Conservation (phyloP, 768 basidiomycete genomes). For the Phaffia australis region DNA sequence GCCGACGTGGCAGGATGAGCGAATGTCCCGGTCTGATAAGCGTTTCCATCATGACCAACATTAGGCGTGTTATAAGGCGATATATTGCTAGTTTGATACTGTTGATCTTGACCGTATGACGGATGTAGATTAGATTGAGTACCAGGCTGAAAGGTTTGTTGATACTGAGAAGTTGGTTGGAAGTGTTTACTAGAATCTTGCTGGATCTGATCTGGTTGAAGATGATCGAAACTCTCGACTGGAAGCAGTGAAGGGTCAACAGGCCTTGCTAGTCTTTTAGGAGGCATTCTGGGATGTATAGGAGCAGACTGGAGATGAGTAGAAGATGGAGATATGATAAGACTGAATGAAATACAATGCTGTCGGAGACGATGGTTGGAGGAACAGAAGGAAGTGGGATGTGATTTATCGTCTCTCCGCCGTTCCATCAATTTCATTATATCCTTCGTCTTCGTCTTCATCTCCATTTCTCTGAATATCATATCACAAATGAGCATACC, state of each 20-base stretch:
- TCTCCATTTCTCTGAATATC: too few species aligned
- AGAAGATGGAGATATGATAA: too few species aligned
- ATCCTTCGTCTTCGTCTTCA: too few species aligned
- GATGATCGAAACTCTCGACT: neutral
- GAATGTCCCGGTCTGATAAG: too few species aligned
- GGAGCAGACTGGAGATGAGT: too few species aligned
- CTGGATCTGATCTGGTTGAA: neutral
- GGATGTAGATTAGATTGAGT: slow-evolving; percentile 4
- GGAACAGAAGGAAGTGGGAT: too few species aligned
- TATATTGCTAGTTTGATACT: slow-evolving; percentile 3
- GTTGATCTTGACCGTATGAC: slow-evolving; percentile 3
- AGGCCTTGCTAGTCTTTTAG: slow-evolving; percentile 16
- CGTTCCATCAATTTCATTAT: too few species aligned
- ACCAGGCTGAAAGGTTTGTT: neutral
- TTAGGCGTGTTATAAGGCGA: slow-evolving; percentile 2
- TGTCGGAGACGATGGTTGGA: too few species aligned
- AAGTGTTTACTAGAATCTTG: neutral
- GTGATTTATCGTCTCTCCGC: too few species aligned
- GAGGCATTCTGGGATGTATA: slow-evolving; percentile 9
- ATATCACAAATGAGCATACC: too few species aligned
- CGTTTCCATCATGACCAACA: too few species aligned
- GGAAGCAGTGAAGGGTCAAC: slow-evolving; percentile 20
- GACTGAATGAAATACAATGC: too few species aligned
- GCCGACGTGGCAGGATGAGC: slow-evolving; percentile 18
- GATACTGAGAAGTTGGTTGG: slow-evolving; percentile 2